These are phyloP conservation scores for Cladorrhinum sp. DNA, from an alignment of 2,329 filamentous ascomycete species.

Conservation along the genomic window DNA sequence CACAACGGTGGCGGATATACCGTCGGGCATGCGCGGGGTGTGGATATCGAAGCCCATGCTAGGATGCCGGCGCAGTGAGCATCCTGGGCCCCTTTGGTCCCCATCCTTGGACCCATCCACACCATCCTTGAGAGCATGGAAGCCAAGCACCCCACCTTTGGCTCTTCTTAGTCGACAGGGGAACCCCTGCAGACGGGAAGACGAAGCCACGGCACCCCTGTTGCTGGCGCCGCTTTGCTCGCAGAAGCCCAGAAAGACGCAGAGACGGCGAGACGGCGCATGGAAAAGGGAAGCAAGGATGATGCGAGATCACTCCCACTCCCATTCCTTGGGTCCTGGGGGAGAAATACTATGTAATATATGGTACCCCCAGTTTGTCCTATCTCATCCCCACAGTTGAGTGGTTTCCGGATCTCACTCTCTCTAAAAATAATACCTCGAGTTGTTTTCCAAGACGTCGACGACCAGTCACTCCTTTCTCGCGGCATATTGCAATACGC, in stretches of 20 bases:
- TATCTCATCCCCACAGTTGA: slow-evolving; percentile 17
- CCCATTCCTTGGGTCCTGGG: background rate
- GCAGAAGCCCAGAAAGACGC: slow-evolving; percentile 4
- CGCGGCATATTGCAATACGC: slow-evolving; percentile 2
- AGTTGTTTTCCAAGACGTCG: slow-evolving; percentile 6
- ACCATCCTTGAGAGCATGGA: background rate
- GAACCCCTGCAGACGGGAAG: slow-evolving; percentile 13
- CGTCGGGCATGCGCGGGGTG: slow-evolving; percentile 18
- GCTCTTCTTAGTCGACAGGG: slow-evolving; percentile 16
- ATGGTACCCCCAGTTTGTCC: slow-evolving; percentile 18
- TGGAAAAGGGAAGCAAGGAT: slow-evolving; percentile 22
- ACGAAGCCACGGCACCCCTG: slow-evolving; percentile 18
- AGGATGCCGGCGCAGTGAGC: background rate
- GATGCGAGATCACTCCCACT: slow-evolving; percentile 18
- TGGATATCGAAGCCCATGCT: slow-evolving; percentile 18
- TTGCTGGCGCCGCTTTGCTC: slow-evolving; percentile 12
- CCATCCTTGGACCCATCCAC: background rate
- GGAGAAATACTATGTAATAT: slow-evolving; percentile 16
- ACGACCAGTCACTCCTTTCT: slow-evolving; percentile 11
- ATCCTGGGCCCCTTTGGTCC: background rate
- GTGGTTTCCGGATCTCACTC: slow-evolving; percentile 13
- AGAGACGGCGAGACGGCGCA: slow-evolving; percentile 15
- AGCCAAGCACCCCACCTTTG: slow-evolving; percentile 14
- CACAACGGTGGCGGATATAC: slow-evolving; percentile 5
- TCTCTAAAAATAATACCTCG: slow-evolving; percentile 11